phyloP scores from a whole-genome alignment of 164 flowering plant genomes.

The Vitis labrusca region DNA sequence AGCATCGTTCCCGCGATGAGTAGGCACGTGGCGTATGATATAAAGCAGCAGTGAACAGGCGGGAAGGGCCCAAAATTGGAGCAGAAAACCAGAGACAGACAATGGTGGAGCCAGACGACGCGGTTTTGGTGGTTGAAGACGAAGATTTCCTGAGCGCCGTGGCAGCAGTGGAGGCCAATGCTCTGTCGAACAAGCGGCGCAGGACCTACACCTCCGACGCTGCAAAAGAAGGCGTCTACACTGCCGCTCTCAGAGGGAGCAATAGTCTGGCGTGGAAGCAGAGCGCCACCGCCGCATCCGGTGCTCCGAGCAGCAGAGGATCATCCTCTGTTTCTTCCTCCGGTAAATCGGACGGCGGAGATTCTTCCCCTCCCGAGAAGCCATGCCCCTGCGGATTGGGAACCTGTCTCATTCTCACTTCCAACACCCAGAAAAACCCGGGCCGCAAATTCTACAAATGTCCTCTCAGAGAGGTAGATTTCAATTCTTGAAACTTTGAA shows the following conservation, averaged over 20 bases:
- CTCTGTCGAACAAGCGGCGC: too few species aligned
- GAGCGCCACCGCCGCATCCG: background rate
- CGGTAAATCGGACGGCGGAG: background rate
- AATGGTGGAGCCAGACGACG: too few species aligned
- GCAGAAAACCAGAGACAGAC: too few species aligned
- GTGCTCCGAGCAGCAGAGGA: constrained; percentile 27
- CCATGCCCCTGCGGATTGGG: constrained; percentile 41
- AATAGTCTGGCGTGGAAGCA: constrained; percentile 20
- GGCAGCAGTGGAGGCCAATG: too few species aligned
- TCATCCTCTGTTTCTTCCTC: too few species aligned
- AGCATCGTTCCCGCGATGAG: too few species aligned
- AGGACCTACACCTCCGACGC: too few species aligned
- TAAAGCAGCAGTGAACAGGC: too few species aligned
- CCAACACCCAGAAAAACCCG: constrained; percentile 43
- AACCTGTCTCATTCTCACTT: constrained; percentile 34
- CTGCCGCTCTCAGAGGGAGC: constrained; percentile 40
- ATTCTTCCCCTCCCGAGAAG: constrained; percentile 28
- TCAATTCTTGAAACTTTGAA: background rate
- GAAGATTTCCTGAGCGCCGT: too few species aligned
- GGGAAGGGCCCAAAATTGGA: too few species aligned
- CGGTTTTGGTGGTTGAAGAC: too few species aligned
- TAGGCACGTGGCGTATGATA: too few species aligned
- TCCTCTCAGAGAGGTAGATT: constrained; percentile 36
- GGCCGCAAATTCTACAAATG: constrained; percentile 47
- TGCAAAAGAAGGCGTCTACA: constrained; percentile 30